Base-by-base conservation (phyloP, 495 filamentous ascomycete genomes). In the Penicillium roqueforti region DNA sequence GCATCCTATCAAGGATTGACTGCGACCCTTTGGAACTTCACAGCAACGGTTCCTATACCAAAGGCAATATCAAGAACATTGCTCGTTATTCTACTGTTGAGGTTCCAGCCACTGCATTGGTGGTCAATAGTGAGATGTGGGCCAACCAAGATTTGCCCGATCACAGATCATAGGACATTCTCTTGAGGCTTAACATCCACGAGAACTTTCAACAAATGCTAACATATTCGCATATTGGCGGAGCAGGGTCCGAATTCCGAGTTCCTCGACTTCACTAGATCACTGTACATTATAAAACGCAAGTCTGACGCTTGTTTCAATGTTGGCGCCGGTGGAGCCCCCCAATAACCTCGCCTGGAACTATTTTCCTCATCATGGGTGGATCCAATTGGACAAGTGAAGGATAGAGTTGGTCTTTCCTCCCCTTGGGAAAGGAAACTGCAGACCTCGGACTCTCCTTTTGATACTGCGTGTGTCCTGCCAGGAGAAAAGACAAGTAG, bases 271-370 rank as follows among this genome's bases (percentile, higher is more conserved):
- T 18, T 4, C 11, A 29, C n/a, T 10, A 7, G 3, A 13, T 4
- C 11, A 29, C n/a, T 10, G 14, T 7, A 13, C 25, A 18, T 2
- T 10, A 7, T 29, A 14, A 2, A 39, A 31, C 14, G 44, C 23
- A 53, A 50, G 31, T 18, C 16, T 53, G 47, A 47, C 40, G 29
- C 36, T 39, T 1, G 6, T 51, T 34, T 16, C 28, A 11, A 23
- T 29, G 42, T 45, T 19, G 42, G 42, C 25, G 42, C 20, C 36
- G 36, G 58, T 64, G 48, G 59, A 62, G 55, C 56, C 54, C 22
- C 56, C 68, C 61, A 71, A 65, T 69, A 51, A 51, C 23, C 18
- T 59, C 36, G 48, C 41, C 47, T 59, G 68, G 67, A 62, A 62
- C 28, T 41, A 46, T 62, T 69, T 67, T 68, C 67, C 65, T 41